A percentile compares a stretch with the other conserved stretches of the same genome.
These are phyloP conservation scores for Ophiostoma australiae DNA, from an alignment of 2,329 filamentous ascomycete genomes.

Conservation along the genomic window DNA sequence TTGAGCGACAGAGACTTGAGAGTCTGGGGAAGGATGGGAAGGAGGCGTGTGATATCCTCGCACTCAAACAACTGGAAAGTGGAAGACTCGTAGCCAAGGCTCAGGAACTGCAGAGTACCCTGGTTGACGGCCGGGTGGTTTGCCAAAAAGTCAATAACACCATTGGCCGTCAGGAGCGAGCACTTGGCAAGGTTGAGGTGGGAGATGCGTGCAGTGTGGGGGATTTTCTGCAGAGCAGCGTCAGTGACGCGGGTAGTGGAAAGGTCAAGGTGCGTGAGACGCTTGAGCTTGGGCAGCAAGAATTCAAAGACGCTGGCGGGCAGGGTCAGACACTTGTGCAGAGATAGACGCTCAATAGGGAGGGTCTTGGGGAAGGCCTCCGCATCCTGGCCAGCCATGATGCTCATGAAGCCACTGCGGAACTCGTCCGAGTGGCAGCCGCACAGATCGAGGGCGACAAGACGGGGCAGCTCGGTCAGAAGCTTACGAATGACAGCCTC, in stretches of 20 bases:
- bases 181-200: constrained; percentile 77
- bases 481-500: constrained; percentile 65
- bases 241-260: constrained; percentile 72
- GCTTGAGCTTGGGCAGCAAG: constrained; percentile 63
- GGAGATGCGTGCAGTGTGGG: constrained; percentile 64
- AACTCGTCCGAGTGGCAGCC: constrained; percentile 67
- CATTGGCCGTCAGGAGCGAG: constrained; percentile 60
- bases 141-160: constrained; percentile 64
- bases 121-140: constrained; percentile 62
- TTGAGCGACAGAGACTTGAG: constrained; percentile 71
- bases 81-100: constrained; percentile 65
- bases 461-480: constrained; percentile 58
- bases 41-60: constrained; percentile 58
- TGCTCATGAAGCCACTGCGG: constrained; percentile 57
- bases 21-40: constrained; percentile 60
- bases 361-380: constrained; percentile 45
- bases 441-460: constrained; percentile 70
- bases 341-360: constrained; percentile 61
- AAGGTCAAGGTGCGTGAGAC: constrained; percentile 73
- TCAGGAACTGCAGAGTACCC: constrained; percentile 62
- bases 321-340: constrained; percentile 74
- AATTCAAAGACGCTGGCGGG: constrained; percentile 62
- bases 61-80: constrained; percentile 66
- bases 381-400: constrained; percentile 36
- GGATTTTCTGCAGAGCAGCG: constrained; percentile 63